Base-by-base conservation (phyloP, 2,329 filamentous ascomycete genomes). In the Alternaria incomplexa region DNA sequence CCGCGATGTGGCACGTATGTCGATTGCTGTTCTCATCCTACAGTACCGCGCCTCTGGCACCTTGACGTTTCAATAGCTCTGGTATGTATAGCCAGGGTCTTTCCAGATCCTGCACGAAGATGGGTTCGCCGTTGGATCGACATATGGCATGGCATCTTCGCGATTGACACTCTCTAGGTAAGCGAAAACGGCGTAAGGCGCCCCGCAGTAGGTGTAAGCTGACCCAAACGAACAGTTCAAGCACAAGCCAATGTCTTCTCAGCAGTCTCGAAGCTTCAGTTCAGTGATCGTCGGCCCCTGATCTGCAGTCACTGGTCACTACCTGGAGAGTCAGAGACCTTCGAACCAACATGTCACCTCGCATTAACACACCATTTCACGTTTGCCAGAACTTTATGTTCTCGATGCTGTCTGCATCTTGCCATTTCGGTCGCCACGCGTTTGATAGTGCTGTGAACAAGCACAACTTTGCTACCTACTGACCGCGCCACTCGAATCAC, bases 261-360 rank as follows among this genome's bases (percentile, higher is more conserved):
- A 30, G 48, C 26, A 30, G 17, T 51, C 28, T 51, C 8, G 1
- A n/a, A n/a, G 48, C 28, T 23, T 3, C 26, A 51, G 26, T 12
- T 4, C 17, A 36, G 10, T 13, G 28, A 36, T 51, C 28, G 22
- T 20, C 48, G 28, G 3, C 28, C 48, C 48, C 48, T 36, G 48
- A 32, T 51, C 48, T 36, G 22, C 26, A 23, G 22, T 10, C 48
- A 51, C 48, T 51, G 32, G 4, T 10, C 48, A 51, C 28, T 32
- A 36, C 17, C 12, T n/a, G 6, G 28, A 22, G 15, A 36, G 17
- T 6, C 30, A 10, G 3, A 23, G 10, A 51, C 11, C 48, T 32
- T n/a, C 48, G 17, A 23, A 23, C 48, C 12, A 15, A 51, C 28
- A 51, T 17, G 30, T 51, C 28, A 51, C 48, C 1, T 51, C 20